Evolutionary conservation across 2,329 filamentous ascomycete genomes (phyloP), one percentile per base, ranked within the genome.

Genomic region (Cercospora sp.): DNA sequence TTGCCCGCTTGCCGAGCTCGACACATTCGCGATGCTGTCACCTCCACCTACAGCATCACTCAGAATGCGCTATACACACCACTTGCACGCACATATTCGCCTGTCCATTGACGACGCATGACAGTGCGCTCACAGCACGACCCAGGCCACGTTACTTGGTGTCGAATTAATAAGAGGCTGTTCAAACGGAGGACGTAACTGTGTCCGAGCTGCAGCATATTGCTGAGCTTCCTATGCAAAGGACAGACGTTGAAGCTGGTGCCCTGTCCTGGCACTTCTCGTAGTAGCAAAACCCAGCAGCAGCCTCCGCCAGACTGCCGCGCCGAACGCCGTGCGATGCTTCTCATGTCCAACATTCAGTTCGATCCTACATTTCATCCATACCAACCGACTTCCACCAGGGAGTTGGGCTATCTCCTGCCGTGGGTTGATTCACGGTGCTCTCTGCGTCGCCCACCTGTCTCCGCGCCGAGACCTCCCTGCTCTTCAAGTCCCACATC

Each of bases 391-490:
- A 81, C 58, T 80, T 78, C 83, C 83, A 84, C 83, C 83, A 84
- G 5, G 76, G 75, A 72, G 6, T 72, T 5, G 18, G 2, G 45
- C 20, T 23, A 71, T 30, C 74, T 72, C 65, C 67, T 2, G 58
- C 69, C 5, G 45, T 66, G 71, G 81, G 83, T 45, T 82, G 82
- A 75, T 91, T 89, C 75, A 94, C 85, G 83, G 93, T 86, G 77
- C 88, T 89, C 81, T 92, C 92, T 65, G 90, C 90, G 82, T 97
- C 94, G 71, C 93, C 94, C 65, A 97, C 94, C 82, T 97, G 94
- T 80, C 91, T 91, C 72, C 94, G 86, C 82, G 94, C 92, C 68
- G 91, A 92, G 68, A 97, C 86, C 81, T 97, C 94, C 64, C 68
- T 69, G 61, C 68, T 63, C 36, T 58, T 69, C 57, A 74, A 61